A percentile compares a stretch with the other conserved stretches of the same genome.
phyloP scores from a whole-genome alignment of 176 grass and related monocot genomes.

The Avena eriantha region DNA sequence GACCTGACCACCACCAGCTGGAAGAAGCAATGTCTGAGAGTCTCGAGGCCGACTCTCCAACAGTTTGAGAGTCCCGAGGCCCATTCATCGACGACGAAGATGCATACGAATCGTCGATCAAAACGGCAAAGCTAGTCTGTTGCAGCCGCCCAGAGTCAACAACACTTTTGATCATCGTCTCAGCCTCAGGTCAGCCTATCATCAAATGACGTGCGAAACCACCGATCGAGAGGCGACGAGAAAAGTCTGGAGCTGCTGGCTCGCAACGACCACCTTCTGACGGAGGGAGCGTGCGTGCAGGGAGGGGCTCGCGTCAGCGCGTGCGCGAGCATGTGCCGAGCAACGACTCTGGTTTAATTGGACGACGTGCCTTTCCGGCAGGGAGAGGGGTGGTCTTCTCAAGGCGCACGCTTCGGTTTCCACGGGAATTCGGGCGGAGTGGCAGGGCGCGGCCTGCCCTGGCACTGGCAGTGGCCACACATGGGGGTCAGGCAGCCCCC shows the following conservation, averaged over 20 bases:
- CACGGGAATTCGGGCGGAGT: constrained; percentile 51
- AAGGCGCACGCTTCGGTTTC: constrained; percentile 68
- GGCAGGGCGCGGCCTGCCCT: background rate
- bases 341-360: no score
- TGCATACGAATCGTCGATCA: no score
- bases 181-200: background rate
- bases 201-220: constrained; percentile 8
- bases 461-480: background rate
- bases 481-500: background rate
- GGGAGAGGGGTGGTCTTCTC: no score
- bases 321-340: no score
- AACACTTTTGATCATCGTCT: background rate
- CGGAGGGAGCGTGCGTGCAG: no score
- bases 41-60: background rate
- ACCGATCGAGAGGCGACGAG: background rate
- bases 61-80: constrained; percentile 13
- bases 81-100: background rate
- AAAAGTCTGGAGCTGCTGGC: background rate
- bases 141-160: no score
- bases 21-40: no score
- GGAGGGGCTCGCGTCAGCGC: background rate
- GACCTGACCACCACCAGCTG: background rate
- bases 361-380: no score
- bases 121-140: no score
- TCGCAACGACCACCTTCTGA: background rate